Percentiles rank a stretch among this genome's conserved stretches.
phyloP scores from a whole-genome alignment of 306 rosid genomes.

The Myrica gale region DNA sequence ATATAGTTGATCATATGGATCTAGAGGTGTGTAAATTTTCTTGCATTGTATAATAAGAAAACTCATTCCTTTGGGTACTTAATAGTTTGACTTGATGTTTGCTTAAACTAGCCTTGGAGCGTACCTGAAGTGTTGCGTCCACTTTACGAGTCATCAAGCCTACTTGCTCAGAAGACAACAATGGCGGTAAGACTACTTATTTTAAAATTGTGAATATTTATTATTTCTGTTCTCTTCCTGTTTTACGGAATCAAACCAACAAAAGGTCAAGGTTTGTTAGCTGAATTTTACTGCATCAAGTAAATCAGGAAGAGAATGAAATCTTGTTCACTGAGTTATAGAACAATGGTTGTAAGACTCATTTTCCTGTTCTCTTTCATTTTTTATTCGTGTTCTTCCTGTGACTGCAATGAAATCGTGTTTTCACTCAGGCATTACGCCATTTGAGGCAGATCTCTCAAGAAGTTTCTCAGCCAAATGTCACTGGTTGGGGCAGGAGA shows the following conservation, averaged over 20 bases:
- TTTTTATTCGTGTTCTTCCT: neutral
- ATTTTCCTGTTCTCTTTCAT: too few species aligned
- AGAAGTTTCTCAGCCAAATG: constrained; percentile 92
- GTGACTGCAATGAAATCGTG: too few species aligned
- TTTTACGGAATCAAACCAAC: constrained; percentile 3
- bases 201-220: neutral
- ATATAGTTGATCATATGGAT: constrained; percentile 88
- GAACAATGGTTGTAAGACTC: too few species aligned
- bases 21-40: constrained; percentile 61
- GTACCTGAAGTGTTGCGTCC: constrained; percentile 98
- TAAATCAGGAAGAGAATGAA: too few species aligned
- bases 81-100: constrained; percentile 23
- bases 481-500: constrained; percentile 87
- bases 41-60: neutral
- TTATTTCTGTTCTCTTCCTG: constrained; percentile 7
- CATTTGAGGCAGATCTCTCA: constrained; percentile 94
- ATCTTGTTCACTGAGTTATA: too few species aligned
- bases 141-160: constrained; percentile 80
- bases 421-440: constrained; percentile 72
- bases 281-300: neutral
- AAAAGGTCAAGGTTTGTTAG: neutral
- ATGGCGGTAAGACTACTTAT: constrained; percentile 67
- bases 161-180: constrained; percentile 89
- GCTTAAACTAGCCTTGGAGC: constrained; percentile 79
- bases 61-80: constrained; percentile 15